Evolutionary conservation across 164 flowering plant genomes (phyloP).

Genomic region (Malania oleifera): DNA sequence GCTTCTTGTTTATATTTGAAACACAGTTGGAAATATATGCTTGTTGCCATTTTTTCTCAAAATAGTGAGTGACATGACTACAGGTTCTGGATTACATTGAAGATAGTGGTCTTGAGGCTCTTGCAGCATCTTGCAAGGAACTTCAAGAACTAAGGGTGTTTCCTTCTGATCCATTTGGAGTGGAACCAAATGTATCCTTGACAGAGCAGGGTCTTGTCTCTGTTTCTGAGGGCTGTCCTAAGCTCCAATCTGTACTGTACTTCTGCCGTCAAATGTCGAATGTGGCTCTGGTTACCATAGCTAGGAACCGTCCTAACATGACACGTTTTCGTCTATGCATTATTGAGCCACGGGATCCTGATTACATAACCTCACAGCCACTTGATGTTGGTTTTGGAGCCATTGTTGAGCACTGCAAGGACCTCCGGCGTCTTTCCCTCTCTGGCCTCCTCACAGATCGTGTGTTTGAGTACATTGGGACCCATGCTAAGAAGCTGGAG

Average conservation of each 20-base stretch:
- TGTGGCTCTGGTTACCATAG: conserved; percentile 64
- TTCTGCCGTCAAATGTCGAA: conserved; percentile 94
- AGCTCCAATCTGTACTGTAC: conserved; percentile 78
- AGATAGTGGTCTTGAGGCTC: conserved; percentile 64
- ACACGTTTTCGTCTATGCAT: conserved; percentile 89
- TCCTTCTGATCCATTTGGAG: conserved; percentile 68
- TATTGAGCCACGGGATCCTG: conserved; percentile 70
- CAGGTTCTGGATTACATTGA: conserved; percentile 84
- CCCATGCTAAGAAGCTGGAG: conserved; percentile 64
- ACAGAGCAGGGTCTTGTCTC: conserved; percentile 78
- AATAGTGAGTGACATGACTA: conserved; percentile 15
- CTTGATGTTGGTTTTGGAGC: conserved; percentile 85
- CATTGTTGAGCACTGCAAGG: conserved; percentile 70
- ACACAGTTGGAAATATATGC: background rate
- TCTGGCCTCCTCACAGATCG: conserved; percentile 83
- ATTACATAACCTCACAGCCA: conserved; percentile 65
- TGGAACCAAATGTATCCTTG: conserved; percentile 46
- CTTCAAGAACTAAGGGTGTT: conserved; percentile 72
- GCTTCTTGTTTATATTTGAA: too few species aligned
- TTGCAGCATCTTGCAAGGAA: conserved; percentile 64
- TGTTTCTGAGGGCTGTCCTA: conserved; percentile 74
- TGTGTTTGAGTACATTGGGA: conserved; percentile 70
- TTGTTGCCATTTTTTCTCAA: background rate
- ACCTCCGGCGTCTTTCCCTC: conserved; percentile 67
- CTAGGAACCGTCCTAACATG: conserved; percentile 60